Conservation (phyloP, 768 basidiomycete genomes). For the Lactarius pseudohatsudake region DNA sequence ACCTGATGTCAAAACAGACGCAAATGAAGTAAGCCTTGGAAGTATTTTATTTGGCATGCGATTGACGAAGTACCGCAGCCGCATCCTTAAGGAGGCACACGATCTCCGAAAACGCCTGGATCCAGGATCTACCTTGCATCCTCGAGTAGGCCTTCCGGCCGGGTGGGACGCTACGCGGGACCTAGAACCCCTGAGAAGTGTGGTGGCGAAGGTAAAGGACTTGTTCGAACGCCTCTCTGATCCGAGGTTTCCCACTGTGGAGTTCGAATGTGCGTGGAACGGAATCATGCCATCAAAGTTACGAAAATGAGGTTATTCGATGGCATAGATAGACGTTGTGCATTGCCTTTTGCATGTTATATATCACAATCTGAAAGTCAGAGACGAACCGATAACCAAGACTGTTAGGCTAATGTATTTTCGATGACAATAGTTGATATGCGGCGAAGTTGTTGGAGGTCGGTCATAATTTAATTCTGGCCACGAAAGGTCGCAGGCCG, state of each 20-base stretch:
- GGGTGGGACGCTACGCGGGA: conserved; percentile 7
- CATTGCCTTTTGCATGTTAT: too few relatives aligned
- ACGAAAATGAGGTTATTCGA: too few relatives aligned
- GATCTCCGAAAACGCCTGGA: conserved; percentile 2
- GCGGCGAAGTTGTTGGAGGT: too few relatives aligned
- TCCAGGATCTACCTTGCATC: conserved; percentile 1
- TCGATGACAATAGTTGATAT: too few relatives aligned
- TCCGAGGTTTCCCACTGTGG: conserved; percentile 3
- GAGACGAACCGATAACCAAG: too few relatives aligned
- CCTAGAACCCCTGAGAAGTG: conserved; percentile 6
- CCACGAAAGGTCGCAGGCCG: too few relatives aligned
- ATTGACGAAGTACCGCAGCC: neutral
- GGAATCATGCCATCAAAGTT: conserved; percentile 15
- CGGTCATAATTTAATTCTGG: too few relatives aligned
- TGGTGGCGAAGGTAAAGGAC: conserved; percentile 5
- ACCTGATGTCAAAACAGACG: neutral
- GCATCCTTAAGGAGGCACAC: neutral
- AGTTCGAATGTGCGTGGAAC: conserved; percentile 20
- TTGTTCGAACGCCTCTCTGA: conserved; percentile 6
- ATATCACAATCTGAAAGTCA: too few relatives aligned
- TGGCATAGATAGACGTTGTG: neutral
- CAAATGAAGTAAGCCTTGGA: neutral
- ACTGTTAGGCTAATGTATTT: too few relatives aligned
- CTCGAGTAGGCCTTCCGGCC: neutral
- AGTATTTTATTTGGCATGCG: neutral